Percentiles rank a stretch among this genome's conserved stretches.
phyloP scores from a whole-genome alignment of 345 rosid genomes.

The Capsella bursapastoris region DNA sequence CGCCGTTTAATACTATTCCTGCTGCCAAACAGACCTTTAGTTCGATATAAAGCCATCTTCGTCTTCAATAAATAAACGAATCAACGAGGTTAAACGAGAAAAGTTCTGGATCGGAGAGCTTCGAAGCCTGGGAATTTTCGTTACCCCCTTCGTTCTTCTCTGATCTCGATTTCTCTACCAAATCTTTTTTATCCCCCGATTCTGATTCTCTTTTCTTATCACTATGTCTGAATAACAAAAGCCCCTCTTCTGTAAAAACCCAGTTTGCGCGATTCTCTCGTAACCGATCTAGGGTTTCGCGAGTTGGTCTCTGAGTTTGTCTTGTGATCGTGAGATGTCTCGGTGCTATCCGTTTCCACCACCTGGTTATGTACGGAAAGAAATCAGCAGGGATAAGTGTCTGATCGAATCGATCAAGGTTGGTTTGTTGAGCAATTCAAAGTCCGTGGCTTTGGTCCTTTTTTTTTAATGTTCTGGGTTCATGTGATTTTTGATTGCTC shows the following conservation, averaged over 20 bases:
- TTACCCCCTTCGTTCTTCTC: constrained; percentile 21
- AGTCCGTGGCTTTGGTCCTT: constrained; percentile 25
- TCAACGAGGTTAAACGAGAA: not conserved
- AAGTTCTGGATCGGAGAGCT: constrained; percentile 31
- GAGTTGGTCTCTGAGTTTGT: constrained; percentile 5
- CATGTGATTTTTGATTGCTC: constrained; percentile 49
- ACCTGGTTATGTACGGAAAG: constrained; percentile 48
- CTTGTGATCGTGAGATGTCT: constrained; percentile 50
- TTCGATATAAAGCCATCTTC: not conserved
- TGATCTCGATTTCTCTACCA: not conserved
- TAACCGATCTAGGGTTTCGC: constrained; percentile 37
- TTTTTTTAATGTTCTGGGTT: constrained; percentile 20
- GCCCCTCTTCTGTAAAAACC: not conserved
- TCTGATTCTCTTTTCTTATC: not conserved
- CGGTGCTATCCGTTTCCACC: constrained; percentile 72
- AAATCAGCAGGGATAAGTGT: constrained; percentile 42
- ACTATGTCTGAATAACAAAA: not conserved
- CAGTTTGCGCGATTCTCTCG: constrained; percentile 10
- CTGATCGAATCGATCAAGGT: constrained; percentile 55
- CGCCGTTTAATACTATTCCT: not conserved
- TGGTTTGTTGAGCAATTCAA: constrained; percentile 64
- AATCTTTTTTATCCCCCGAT: not conserved
- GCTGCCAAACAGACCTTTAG: constrained; percentile 27
- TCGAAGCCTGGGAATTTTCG: constrained; percentile 30
- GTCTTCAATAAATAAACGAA: constrained; percentile 23